Conservation (phyloP, 1,284 basidiomycete species). For the Neonothopanus nambi region DNA sequence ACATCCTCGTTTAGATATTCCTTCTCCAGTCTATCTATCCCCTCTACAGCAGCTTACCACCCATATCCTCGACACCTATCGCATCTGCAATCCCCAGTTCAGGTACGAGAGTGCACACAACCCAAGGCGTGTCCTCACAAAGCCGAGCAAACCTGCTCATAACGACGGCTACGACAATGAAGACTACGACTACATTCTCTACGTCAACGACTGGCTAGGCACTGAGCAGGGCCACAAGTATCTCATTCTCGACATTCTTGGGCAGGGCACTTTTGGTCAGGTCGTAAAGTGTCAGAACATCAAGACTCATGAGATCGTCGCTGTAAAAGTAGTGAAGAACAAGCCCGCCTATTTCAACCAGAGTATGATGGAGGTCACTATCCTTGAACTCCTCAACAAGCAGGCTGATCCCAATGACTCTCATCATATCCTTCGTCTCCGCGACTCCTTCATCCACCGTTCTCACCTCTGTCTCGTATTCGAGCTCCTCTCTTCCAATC, state of each 20-base stretch:
- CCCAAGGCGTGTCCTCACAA: constrained; percentile 91
- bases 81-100: constrained; percentile 90
- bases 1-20: constrained; percentile 62
- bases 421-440: constrained; percentile 94
- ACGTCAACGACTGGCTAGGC: constrained; percentile 95
- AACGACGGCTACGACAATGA: constrained; percentile 97
- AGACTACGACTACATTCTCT: constrained; percentile 96
- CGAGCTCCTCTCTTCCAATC: constrained; percentile 94
- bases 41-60: constrained; percentile 88
- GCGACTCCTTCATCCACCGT: constrained; percentile 96
- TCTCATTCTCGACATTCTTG: constrained; percentile 95
- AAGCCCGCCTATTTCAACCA: constrained; percentile 99
- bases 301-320: constrained; percentile 97
- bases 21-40: constrained; percentile 71
- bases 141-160: constrained; percentile 90
- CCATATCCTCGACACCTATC: constrained; percentile 85
- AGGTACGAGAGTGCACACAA: constrained; percentile 92
- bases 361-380: constrained; percentile 99
- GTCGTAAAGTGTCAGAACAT: constrained; percentile 99
- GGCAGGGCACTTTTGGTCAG: constrained; percentile 98
- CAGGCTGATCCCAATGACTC: constrained; percentile 91
- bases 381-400: constrained; percentile 92
- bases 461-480: constrained; percentile 97
- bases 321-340: constrained; percentile 99
- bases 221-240: constrained; percentile 94